phyloP scores from a whole-genome alignment of 2,329 filamentous ascomycete genomes.

The Rhytidhysteron rufulum region DNA sequence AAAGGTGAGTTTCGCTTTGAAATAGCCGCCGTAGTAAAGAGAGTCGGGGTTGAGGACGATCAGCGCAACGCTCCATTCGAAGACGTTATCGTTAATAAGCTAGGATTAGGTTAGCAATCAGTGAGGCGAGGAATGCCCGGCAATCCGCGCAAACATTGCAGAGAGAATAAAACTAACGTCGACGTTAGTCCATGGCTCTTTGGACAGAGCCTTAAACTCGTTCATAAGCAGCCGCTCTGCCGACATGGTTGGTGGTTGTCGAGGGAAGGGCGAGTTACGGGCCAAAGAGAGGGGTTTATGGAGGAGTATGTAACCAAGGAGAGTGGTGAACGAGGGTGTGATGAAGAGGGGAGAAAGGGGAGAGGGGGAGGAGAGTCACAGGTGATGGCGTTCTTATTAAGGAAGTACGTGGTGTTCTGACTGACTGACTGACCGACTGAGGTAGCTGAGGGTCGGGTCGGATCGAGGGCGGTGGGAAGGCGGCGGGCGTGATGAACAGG shows the following conservation, averaged over 20 bases:
- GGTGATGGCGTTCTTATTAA: no score
- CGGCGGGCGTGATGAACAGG: no score
- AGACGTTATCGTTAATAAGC: slow-evolving; percentile 77
- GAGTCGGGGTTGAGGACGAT: slow-evolving; percentile 93
- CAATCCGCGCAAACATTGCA: not conserved
- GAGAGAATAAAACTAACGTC: slow-evolving; percentile 54
- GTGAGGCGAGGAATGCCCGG: no score
- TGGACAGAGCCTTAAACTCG: slow-evolving; percentile 75
- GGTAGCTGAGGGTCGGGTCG: no score
- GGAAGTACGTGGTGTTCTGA: no score
- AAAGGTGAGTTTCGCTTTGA: slow-evolving; percentile 87
- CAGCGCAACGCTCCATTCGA: slow-evolving; percentile 82
- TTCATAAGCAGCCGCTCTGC: slow-evolving; percentile 84
- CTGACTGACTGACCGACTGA: no score
- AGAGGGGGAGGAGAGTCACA: no score
- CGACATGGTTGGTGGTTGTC: slow-evolving; percentile 23
- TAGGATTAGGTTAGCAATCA: slow-evolving; percentile 32
- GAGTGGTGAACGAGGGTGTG: not conserved
- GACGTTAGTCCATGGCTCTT: slow-evolving; percentile 92
- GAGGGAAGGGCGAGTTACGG: no score
- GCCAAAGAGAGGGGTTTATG: not conserved
- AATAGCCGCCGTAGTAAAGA: slow-evolving; percentile 87
- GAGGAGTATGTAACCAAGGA: no score
- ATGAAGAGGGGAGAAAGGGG: no score
- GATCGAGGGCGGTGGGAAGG: no score